Evolutionary conservation across 768 basidiomycete genomes (phyloP).

Genomic region (Gautieria morchelliformis): DNA sequence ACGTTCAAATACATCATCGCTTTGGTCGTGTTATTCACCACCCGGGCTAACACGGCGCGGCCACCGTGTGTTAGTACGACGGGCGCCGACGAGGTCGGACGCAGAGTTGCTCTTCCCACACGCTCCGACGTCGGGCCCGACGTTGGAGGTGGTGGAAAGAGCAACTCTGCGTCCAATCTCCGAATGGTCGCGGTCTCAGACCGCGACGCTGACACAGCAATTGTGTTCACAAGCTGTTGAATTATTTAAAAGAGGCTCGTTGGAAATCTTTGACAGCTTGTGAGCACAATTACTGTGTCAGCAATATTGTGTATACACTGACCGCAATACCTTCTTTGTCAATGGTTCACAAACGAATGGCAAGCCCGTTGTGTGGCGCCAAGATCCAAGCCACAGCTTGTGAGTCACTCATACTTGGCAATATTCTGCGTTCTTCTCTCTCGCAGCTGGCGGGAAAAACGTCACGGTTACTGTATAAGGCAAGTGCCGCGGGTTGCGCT

Average conservation of each 20-base stretch:
- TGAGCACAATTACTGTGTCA: conserved; percentile 22
- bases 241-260: too few relatives aligned
- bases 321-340: neutral
- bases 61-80: too few relatives aligned
- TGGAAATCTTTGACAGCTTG: conserved; percentile 40
- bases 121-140: conserved; percentile 4
- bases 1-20: neutral
- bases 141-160: conserved; percentile 5
- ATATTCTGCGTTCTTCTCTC: neutral
- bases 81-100: conserved; percentile 7
- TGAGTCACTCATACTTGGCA: neutral
- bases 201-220: too few relatives aligned
- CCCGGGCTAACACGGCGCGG: neutral
- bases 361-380: conserved; percentile 10
- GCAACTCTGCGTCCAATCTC: conserved; percentile 2
- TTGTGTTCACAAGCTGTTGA: too few relatives aligned
- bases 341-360: conserved; percentile 35
- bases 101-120: conserved; percentile 7
- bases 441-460: conserved; percentile 1
- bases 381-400: conserved; percentile 2
- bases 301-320: neutral
- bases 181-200: conserved; percentile 10
- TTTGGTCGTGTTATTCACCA: neutral
- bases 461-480: conserved; percentile 10
- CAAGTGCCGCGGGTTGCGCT: conserved; percentile 8